Conservation (phyloP, 345 rosid genomes). For the Euphorbia peplus region DNA sequence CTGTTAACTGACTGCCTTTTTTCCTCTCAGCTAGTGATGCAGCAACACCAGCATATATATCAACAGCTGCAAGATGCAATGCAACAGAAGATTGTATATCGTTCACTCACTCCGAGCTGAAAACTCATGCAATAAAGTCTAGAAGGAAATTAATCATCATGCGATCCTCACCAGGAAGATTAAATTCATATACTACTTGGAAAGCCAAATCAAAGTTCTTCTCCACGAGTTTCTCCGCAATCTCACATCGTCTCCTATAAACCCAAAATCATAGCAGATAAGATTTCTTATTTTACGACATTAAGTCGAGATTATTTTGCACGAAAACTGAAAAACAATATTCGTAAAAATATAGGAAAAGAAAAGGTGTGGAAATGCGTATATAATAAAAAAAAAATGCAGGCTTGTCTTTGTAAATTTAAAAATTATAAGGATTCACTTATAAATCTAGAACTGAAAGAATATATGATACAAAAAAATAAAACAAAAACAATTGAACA, state of each 20-base stretch:
- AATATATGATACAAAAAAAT: too few relatives aligned
- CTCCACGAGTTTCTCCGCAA: conserved; percentile 86
- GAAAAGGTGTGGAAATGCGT: too few relatives aligned
- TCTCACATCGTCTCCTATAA: conserved; percentile 81
- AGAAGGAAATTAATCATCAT: background rate
- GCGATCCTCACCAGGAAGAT: conserved; percentile 65
- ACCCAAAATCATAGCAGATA: conserved; percentile 26
- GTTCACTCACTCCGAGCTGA: conserved; percentile 2
- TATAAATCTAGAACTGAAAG: too few relatives aligned
- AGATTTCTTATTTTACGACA: conserved; percentile 4
- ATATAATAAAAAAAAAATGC: too few relatives aligned
- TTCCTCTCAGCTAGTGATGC: conserved; percentile 91
- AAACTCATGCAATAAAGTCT: background rate
- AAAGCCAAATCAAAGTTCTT: conserved; percentile 94
- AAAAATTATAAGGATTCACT: too few relatives aligned
- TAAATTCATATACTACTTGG: conserved; percentile 81
- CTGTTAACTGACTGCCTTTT: conserved; percentile 85
- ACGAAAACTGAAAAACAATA: too few relatives aligned
- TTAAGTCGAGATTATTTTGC: background rate
- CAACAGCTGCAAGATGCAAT: conserved; percentile 60
- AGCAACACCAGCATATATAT: conserved; percentile 96
- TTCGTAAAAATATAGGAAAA: too few relatives aligned
- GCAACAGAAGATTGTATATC: conserved; percentile 13
- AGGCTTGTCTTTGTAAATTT: too few relatives aligned
- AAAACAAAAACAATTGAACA: too few relatives aligned